Evolutionary conservation across 139 green algal species (phyloP).

Genomic region (Picochlorum sp.): DNA sequence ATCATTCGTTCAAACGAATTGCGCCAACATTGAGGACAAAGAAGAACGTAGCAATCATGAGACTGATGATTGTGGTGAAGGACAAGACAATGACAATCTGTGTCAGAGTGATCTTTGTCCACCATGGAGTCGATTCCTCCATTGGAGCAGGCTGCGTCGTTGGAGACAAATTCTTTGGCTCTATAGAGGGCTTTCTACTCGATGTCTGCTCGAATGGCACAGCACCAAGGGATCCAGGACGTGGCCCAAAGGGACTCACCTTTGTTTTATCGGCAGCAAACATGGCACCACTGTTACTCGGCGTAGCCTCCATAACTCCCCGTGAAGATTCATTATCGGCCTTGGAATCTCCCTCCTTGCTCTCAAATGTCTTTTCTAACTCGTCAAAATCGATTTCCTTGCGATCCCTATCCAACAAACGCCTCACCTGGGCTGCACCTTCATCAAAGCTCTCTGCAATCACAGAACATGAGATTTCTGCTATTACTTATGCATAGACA

Average conservation of each 20-base stretch:
- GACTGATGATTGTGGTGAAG: slow-evolving; percentile 64
- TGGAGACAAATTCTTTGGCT: slow-evolving; percentile 53
- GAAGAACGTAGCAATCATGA: slow-evolving; percentile 70
- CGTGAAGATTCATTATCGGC: neutral
- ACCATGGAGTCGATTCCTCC: slow-evolving; percentile 41
- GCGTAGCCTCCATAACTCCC: slow-evolving; percentile 8
- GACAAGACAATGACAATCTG: slow-evolving; percentile 63
- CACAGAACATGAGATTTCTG: neutral
- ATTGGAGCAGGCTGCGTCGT: slow-evolving; percentile 51
- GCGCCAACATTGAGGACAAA: slow-evolving; percentile 58
- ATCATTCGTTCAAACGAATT: slow-evolving; percentile 49
- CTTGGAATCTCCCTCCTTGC: slow-evolving; percentile 14
- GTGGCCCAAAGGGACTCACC: slow-evolving; percentile 25
- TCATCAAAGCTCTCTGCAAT: slow-evolving; percentile 35
- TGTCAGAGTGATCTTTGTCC: slow-evolving; percentile 57
- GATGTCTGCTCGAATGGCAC: slow-evolving; percentile 30
- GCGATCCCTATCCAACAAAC: slow-evolving; percentile 59
- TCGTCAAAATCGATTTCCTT: slow-evolving; percentile 54
- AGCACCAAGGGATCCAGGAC: neutral
- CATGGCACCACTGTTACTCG: slow-evolving; percentile 4
- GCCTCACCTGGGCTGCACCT: slow-evolving; percentile 54
- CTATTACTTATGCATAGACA: too few species aligned
- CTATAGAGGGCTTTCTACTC: slow-evolving; percentile 39
- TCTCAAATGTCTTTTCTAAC: slow-evolving; percentile 21
- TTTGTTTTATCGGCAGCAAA: slow-evolving; percentile 21